These are phyloP conservation scores for Phytophthora pseudosyringae DNA, from an alignment of 352 stramenopile species.

Conservation along the genomic window DNA sequence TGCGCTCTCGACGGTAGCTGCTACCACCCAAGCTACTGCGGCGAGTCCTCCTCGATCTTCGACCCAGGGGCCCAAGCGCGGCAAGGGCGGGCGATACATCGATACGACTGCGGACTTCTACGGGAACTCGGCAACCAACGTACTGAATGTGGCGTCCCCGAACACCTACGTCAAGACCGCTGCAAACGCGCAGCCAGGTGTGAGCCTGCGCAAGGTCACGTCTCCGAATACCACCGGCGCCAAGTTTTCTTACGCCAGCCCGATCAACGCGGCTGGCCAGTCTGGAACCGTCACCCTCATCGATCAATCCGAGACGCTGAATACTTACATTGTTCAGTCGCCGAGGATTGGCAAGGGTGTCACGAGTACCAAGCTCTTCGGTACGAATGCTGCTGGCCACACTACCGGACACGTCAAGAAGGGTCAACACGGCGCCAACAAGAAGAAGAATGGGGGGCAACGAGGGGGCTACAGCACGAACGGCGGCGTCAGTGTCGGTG, in stretches of 20 bases:
- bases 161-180: slow-evolving; percentile 45
- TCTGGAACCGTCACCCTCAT: slow-evolving; percentile 9
- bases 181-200: slow-evolving; percentile 36
- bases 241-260: slow-evolving; percentile 53
- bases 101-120: slow-evolving; percentile 41
- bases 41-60: slow-evolving; percentile 32
- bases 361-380: no score
- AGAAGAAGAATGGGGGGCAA: no score
- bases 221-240: slow-evolving; percentile 37
- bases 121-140: slow-evolving; percentile 13
- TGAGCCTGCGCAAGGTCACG: slow-evolving; percentile 43
- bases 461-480: neutral
- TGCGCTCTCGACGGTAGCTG: slow-evolving; percentile 54
- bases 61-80: slow-evolving; percentile 24
- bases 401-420: no score
- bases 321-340: neutral
- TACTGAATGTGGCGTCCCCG: slow-evolving; percentile 39
- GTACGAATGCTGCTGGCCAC: no score
- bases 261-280: slow-evolving; percentile 21
- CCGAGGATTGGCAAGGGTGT: slow-evolving; percentile 2
- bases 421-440: no score
- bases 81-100: slow-evolving; percentile 31
- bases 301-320: slow-evolving; percentile 3
- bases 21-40: slow-evolving; percentile 39
- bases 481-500: neutral